Evolutionary conservation across 2,329 filamentous ascomycete species (phyloP), one percentile per base, ranked within the genome.

Genomic region (Fusarium compactum): DNA sequence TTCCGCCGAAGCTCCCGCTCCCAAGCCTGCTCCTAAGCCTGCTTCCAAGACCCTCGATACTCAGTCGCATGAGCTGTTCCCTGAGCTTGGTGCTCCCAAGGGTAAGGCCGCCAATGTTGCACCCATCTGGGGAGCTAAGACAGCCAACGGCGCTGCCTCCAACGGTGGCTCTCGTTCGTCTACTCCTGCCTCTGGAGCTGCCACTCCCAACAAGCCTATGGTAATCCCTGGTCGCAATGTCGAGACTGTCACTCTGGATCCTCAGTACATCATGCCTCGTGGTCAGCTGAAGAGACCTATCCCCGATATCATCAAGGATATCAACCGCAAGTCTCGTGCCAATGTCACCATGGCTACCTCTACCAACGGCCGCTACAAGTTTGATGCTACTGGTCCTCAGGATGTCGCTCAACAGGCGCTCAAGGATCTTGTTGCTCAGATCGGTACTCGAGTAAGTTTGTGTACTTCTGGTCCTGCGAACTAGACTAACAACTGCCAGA

Each of bases 301-400:
- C 54, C 85, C 89, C 32, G 95, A 98, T 72, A 91, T 96, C 71
- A 85, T 98, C 77, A 92, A 93, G 78, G 94, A 98, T 71, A 93
- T 98, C 82, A 98, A 97, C 83, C 93, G 92, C 82, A 93, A 92
- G 78, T 97, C 93, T 65, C 94, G 95, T 78, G 94, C 95, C 62
- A 93, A 90, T 73, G 89, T 99, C 72, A 91, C 92, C 73, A 91
- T 95, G 86, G 89, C 89, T 62, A 87, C 89, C 64, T 89, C 90
- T n/a, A 87, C 90, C 68, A 90, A 89, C 69, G 93, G 92, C 24
- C 87, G 88, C 40, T 85, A 94, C 73, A 90, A 91, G 74, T 97
- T 99, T 77, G 92, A 95, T 80, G 94, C 94, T 50, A 91, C 90
- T 70, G 95, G 96, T 62, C 91, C 94, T 62, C 90, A 91, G 63